Evolutionary conservation across 2,329 filamentous ascomycete species (phyloP), one percentile per base, ranked within the genome.

Genomic region (Fusarium falciforme): DNA sequence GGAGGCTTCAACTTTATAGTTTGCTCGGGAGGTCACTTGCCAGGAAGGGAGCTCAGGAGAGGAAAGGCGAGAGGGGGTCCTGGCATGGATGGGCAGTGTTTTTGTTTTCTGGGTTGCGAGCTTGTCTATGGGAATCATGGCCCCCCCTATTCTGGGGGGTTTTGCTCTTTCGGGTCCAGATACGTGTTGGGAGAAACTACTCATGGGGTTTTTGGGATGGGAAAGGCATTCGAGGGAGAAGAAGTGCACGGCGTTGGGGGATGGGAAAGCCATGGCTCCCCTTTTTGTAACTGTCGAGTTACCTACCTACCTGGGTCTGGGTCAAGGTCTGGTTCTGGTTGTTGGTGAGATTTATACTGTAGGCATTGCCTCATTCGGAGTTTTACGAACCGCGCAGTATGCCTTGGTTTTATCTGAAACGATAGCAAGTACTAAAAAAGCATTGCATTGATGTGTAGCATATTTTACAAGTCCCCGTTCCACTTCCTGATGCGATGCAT

Each of bases 161-260:
- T 64, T 58, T 72, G 47, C 62, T 74, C 63, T 67, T 68, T 70
- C 27, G 65, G 60, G 54, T 62, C 59, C 54, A 58, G 58, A 61
- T 54, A 35, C 20, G 65, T 60, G 38, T 54, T 55, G 57, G 44
- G 35, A 36, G 54, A 57, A 61, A 44, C 52, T 38, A 44, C 52
- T 38, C 61, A 70, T 64, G 61, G 60, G 71, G 47, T 54, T 52
- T 66, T 66, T 44, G 64, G 70, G 70, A 71, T 61, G 66, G 70
- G 63, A 75, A 74, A 73, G 63, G 61, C 59, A 71, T 66, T 57
- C 42, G 61, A 61, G 47, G 58, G 65, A 68, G 76, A 73, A 61
- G 61, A 49, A 70, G 67, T 67, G 70, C 59, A 68, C 71, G 77
- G 77, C 77, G 77, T 79, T 79, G 68, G 73, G 62, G 66, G 71